Base-by-base conservation (phyloP, 2,329 filamentous ascomycete genomes). In the Drechslerella coelobrocha region DNA sequence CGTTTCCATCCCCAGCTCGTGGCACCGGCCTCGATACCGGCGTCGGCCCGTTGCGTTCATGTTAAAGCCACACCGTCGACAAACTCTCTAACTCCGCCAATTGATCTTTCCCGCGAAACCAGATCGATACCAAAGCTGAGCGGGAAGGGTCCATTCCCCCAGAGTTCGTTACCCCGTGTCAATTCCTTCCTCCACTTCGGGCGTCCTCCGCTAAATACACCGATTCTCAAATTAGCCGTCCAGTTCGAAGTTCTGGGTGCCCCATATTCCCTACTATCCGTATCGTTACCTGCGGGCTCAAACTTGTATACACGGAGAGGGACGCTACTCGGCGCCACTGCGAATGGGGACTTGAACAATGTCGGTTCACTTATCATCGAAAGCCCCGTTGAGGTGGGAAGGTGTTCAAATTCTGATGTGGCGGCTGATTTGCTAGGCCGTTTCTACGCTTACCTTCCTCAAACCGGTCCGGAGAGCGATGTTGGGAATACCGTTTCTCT, bases 211-310 rank as follows among this genome's bases (percentile, higher is more conserved):
- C 14, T 29, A 39, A 21, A 14, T 10, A 19, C 62, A 23, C 54
- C 72, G 26, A 74, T 34, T 23, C 12, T 26, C 26, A 4, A 5
- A 19, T 6, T 75, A 97, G 94, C 97, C 84, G 94, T 94, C 60
- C 88, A 88, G 65, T 99, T 99, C 79, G 91, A 97, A 80, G 91
- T 97, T 51, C 83, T 99, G 73, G 94, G 94, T 72, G 86, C 90
- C 23, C 92, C 93, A 1, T 94, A 94, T 80, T 97, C 94, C 61
- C 86, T 99, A 73, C 88, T 99, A 75, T 97, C 93, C 21, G 92
- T 96, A 74, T 91, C 89, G 6, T 85, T 99, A 56, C 95, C 94
- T 34, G 90, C 94, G 43, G 97, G 93, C 29, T 93, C 97, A 79
- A 89, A 90, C 76, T 86, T 99, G 53, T 97, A 94, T 80, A 97